Evolutionary conservation across 202 grass and related monocot genomes (phyloP).

Genomic region (Saccharum hybrid): DNA sequence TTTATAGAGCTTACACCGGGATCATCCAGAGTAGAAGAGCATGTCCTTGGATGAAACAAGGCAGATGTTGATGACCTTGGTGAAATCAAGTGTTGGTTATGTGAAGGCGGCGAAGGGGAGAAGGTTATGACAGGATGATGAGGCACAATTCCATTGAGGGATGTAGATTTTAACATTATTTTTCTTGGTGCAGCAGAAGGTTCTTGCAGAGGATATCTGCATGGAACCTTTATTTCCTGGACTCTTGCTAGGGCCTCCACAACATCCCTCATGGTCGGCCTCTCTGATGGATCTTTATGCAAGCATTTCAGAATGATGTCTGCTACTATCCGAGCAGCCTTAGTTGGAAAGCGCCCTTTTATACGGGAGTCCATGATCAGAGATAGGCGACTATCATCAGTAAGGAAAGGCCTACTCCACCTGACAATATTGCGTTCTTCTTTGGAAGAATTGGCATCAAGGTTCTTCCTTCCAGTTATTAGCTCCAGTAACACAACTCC

Average conservation of each 20-base stretch:
- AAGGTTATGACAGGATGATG: constrained; percentile 55
- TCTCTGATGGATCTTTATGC: constrained; percentile 71
- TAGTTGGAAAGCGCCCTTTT: constrained; percentile 86
- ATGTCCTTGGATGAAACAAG: constrained; percentile 59
- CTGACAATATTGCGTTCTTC: constrained; percentile 90
- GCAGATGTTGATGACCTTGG: constrained; percentile 63
- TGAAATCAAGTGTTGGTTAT: constrained; percentile 37
- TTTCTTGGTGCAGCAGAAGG: constrained; percentile 69
- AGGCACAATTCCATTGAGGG: constrained; percentile 72
- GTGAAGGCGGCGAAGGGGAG: constrained; percentile 57
- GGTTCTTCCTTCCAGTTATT: constrained; percentile 89
- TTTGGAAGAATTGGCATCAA: constrained; percentile 59
- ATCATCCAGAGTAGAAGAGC: constrained; percentile 66
- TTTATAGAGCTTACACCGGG: constrained; percentile 62
- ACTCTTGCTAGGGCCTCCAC: constrained; percentile 65
- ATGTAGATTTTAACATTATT: constrained; percentile 85
- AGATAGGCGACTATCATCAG: constrained; percentile 86
- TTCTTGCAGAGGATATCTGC: constrained; percentile 83
- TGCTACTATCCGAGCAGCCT: constrained; percentile 81
- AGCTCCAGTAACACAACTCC: constrained; percentile 88
- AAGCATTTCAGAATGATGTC: constrained; percentile 83
- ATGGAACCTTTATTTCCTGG: constrained; percentile 78
- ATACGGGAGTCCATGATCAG: constrained; percentile 90
- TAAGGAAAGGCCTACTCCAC: constrained; percentile 86
- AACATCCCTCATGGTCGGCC: constrained; percentile 90